These are phyloP conservation scores for Populus hybrid DNA, from an alignment of 441 rosid species.

Conservation along the genomic window DNA sequence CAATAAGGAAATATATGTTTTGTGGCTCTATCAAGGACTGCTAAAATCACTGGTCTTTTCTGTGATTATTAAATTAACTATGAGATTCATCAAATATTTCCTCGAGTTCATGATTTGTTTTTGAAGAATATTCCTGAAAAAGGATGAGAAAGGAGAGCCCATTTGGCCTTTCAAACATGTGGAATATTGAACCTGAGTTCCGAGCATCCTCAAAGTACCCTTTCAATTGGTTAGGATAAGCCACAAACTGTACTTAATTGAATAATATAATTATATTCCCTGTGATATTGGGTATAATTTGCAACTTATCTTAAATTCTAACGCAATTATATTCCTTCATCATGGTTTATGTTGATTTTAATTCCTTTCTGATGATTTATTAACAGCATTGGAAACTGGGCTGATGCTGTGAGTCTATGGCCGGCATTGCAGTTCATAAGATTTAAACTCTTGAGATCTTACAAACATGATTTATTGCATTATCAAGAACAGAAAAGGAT, in stretches of 20 bases:
- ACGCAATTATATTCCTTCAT: constrained; percentile 6
- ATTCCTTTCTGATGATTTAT: neutral
- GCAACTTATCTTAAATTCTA: neutral
- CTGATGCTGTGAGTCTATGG: neutral
- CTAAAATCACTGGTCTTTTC: no score
- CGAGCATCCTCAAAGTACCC: neutral
- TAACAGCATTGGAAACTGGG: neutral
- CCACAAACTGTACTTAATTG: neutral
- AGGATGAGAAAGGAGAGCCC: neutral
- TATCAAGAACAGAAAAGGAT: no score
- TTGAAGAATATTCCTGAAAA: neutral
- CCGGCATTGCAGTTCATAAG: no score
- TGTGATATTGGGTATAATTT: neutral
- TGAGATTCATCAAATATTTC: neutral
- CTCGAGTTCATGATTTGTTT: neutral
- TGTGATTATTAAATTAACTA: neutral
- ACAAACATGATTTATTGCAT: no score
- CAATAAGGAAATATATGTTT: no score
- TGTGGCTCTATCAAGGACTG: no score
- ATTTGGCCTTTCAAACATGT: no score
- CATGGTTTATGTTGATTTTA: neutral
- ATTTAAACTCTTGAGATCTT: no score
- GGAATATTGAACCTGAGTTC: neutral
- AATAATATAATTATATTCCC: neutral
- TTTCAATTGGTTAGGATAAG: neutral